Evolutionary conservation across 345 rosid genomes (phyloP).

Genomic region (Citrus glauca): DNA sequence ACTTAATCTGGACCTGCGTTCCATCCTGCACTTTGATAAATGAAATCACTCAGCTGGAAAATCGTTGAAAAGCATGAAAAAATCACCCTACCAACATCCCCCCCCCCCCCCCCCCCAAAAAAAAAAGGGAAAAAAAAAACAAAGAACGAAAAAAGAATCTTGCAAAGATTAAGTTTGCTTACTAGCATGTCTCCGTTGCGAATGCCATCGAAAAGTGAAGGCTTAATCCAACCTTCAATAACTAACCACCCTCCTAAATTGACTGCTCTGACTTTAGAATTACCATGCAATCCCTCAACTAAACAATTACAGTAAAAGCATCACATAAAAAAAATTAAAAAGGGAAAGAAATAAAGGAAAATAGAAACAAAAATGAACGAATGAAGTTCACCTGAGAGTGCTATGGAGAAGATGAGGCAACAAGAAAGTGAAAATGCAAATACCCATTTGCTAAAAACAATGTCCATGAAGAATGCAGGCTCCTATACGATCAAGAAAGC

Average conservation of each 20-base stretch:
- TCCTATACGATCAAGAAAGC: conserved; percentile 25
- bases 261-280: conserved; percentile 67
- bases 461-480: conserved; percentile 52
- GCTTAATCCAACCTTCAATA: conserved; percentile 84
- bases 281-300: conserved; percentile 59
- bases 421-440: conserved; percentile 41
- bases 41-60: background rate
- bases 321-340: background rate
- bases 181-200: conserved; percentile 78
- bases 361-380: background rate
- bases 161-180: conserved; percentile 20
- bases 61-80: conserved; percentile 6
- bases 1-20: conserved; percentile 62
- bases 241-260: conserved; percentile 82
- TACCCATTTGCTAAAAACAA: conserved; percentile 46
- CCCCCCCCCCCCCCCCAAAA: no score
- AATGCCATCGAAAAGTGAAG: conserved; percentile 66
- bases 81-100: no score
- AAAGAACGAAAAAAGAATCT: background rate
- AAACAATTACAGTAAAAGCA: background rate
- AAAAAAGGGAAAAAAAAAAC: background rate
- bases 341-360: conserved; percentile 3
- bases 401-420: conserved; percentile 35
- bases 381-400: conserved; percentile 36
- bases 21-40: conserved; percentile 51